These are phyloP conservation scores for Pseudotsuga menziesii DNA, from an alignment of 75 land plant species.

Conservation along the genomic window DNA sequence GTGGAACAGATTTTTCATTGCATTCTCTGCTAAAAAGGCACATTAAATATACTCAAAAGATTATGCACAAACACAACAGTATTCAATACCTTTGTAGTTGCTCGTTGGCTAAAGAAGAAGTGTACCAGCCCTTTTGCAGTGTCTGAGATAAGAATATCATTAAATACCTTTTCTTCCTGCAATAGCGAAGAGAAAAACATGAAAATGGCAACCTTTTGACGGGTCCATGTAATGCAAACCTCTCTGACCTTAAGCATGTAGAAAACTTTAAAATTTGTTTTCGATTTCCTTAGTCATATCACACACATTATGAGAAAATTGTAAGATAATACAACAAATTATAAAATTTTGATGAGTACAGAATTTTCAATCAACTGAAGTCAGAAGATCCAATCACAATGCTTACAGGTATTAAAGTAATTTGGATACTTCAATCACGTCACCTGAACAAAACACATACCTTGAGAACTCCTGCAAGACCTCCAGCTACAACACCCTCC, in stretches of 20 bases:
- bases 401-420: background rate
- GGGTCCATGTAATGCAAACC: background rate
- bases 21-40: slow-evolving; percentile 1
- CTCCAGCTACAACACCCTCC: slow-evolving; percentile 82
- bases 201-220: too few species aligned
- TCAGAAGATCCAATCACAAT: background rate
- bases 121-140: slow-evolving; percentile 75
- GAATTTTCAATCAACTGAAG: background rate
- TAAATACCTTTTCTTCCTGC: slow-evolving; percentile 66
- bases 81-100: slow-evolving; percentile 70
- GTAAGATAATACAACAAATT: background rate
- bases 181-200: too few species aligned
- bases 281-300: background rate
- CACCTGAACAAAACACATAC: slow-evolving; percentile 26
- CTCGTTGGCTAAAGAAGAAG: slow-evolving; percentile 79
- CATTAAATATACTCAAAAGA: background rate
- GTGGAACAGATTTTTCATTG: slow-evolving; percentile 4
- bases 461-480: slow-evolving; percentile 85
- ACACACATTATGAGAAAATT: background rate
- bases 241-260: background rate
- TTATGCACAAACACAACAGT: background rate
- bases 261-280: background rate
- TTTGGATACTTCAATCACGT: background rate
- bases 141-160: slow-evolving; percentile 47
- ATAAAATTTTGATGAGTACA: background rate